Evolutionary conservation across 208 protist genomes (phyloP).

Genomic region (Wallacemonas sp.): DNA sequence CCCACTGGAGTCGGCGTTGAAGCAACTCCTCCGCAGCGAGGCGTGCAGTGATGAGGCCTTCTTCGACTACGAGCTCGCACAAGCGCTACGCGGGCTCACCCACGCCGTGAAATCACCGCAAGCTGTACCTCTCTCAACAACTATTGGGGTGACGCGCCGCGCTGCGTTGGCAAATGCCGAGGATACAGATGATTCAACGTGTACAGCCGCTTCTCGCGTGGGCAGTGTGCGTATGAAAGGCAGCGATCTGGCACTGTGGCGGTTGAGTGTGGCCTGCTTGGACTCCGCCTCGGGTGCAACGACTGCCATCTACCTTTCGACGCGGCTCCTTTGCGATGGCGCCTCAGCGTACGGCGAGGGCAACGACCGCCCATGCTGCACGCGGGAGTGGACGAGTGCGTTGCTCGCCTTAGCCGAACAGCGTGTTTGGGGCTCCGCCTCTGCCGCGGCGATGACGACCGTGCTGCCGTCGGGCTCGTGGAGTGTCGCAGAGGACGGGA

Average conservation of each 20-base stretch:
- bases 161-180: no score
- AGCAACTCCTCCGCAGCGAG: conserved; percentile 49
- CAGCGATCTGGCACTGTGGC: conserved; percentile 5
- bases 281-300: not conserved
- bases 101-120: conserved; percentile 37
- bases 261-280: conserved; percentile 15
- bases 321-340: conserved; percentile 57
- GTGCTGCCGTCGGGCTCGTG: not conserved
- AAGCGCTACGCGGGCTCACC: conserved; percentile 64
- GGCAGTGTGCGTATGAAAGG: conserved; percentile 8
- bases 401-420: conserved; percentile 26
- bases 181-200: no score
- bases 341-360: conserved; percentile 66
- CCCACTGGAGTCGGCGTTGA: conserved; percentile 59
- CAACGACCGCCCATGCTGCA: conserved; percentile 82
- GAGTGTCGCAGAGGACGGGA: no score
- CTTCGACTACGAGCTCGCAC: conserved; percentile 64
- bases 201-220: no score
- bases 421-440: not conserved
- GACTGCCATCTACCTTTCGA: conserved; percentile 47
- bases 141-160: no score
- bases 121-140: not conserved
- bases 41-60: conserved; percentile 65
- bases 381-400: conserved; percentile 57
- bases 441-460: not conserved